Percentiles rank a stretch among this genome's conserved stretches.
Evolutionary conservation across 2,329 filamentous ascomycete species (phyloP).

Genomic region (Neofusicoccum sp.): DNA sequence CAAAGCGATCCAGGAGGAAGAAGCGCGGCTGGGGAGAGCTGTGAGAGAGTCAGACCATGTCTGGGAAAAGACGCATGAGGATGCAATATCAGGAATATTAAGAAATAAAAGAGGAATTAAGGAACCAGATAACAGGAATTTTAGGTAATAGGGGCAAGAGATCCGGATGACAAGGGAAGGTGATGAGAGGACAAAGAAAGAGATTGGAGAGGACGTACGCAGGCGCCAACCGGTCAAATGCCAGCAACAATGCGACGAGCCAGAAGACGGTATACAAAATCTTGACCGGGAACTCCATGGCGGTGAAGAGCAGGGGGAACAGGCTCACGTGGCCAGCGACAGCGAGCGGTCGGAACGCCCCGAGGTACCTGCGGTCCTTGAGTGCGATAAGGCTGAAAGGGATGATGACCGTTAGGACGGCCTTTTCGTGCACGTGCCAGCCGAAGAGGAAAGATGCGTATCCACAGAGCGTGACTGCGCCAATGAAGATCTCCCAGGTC

Average conservation of each 20-base stretch:
- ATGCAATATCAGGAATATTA: neutral
- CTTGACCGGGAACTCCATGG: conserved; percentile 92
- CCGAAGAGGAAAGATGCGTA: conserved; percentile 97
- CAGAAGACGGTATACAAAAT: conserved; percentile 90
- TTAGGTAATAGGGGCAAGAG: neutral
- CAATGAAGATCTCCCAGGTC: conserved; percentile 87
- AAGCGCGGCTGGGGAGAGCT: conserved; percentile 75
- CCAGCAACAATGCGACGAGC: conserved; percentile 82
- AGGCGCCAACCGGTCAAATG: conserved; percentile 85
- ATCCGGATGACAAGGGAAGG: neutral
- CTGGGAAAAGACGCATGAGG: neutral
- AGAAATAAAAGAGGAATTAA: neutral
- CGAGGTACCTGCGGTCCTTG: conserved; percentile 84
- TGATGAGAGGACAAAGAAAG: neutral
- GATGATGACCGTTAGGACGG: conserved; percentile 89
- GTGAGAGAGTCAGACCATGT: conserved; percentile 3
- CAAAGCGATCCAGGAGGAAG: conserved; percentile 89
- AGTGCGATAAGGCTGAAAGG: conserved; percentile 93
- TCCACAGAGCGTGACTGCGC: conserved; percentile 86
- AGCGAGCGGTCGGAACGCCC: conserved; percentile 87
- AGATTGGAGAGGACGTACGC: conserved; percentile 52
- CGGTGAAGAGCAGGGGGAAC: conserved; percentile 90
- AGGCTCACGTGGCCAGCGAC: conserved; percentile 94
- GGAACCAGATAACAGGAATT: conserved; percentile 23
- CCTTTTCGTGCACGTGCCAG: conserved; percentile 99